Conservation (phyloP, 1,139 yeast genomes). For the Yamadazyma sp. region DNA sequence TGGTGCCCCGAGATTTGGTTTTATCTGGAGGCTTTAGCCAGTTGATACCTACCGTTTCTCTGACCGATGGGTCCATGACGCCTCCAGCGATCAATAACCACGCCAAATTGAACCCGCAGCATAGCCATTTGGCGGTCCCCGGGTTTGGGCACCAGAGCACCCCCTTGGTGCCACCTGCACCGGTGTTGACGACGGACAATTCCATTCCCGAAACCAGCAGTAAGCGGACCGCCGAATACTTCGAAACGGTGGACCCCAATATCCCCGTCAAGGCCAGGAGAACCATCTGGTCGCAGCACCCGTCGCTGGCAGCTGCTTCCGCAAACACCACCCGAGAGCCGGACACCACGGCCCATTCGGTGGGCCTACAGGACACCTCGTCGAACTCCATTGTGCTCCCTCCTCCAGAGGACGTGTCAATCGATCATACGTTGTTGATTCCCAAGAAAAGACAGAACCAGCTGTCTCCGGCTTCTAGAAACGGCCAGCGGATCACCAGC, state of each 20-base stretch:
- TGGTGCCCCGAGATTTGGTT: slow-evolving; percentile 45
- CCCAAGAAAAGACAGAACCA: slow-evolving; percentile 25
- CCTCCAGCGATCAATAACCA: background rate
- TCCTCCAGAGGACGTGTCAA: slow-evolving; percentile 27
- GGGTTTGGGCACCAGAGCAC: slow-evolving; percentile 18
- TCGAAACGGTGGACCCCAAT: slow-evolving; percentile 27
- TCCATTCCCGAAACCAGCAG: slow-evolving; percentile 19
- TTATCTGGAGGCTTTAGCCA: no score
- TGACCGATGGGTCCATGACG: background rate
- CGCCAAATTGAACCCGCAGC: background rate
- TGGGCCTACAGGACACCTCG: slow-evolving; percentile 23
- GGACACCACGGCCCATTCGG: slow-evolving; percentile 17
- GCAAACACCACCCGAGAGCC: slow-evolving; percentile 3
- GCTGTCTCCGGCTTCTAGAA: slow-evolving; percentile 7
- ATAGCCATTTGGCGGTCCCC: background rate
- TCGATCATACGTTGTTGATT: slow-evolving; percentile 18
- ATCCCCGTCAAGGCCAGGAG: slow-evolving; percentile 24
- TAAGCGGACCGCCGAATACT: slow-evolving; percentile 26
- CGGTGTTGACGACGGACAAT: slow-evolving; percentile 19
- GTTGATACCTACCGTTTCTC: background rate
- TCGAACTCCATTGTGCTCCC: slow-evolving; percentile 27
- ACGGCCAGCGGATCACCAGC: slow-evolving; percentile 52
- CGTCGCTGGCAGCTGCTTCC: background rate
- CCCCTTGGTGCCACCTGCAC: slow-evolving; percentile 24
- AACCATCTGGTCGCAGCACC: slow-evolving; percentile 3